These are phyloP conservation scores for Penicillium silybi DNA, from an alignment of 495 filamentous ascomycete genomes.

Conservation along the genomic window DNA sequence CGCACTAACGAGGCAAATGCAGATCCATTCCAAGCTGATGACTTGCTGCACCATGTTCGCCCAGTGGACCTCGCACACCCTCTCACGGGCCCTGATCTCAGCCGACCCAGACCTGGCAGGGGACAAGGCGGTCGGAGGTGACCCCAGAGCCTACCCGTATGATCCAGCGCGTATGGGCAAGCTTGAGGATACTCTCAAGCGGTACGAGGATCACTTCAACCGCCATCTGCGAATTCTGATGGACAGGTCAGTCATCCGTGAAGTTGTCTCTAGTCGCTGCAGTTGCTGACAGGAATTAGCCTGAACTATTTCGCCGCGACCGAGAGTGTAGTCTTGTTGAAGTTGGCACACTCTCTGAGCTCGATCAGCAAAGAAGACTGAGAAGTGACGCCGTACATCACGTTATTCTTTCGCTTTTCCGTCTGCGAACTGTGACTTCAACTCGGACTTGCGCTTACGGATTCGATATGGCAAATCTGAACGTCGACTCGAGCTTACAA, in stretches of 20 bases:
- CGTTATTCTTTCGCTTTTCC: neutral
- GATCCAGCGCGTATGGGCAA: slow-evolving; percentile 69
- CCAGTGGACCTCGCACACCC: slow-evolving; percentile 68
- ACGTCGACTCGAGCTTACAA: neutral
- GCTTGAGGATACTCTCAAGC: slow-evolving; percentile 75
- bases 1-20: slow-evolving; percentile 12
- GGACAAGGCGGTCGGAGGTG: slow-evolving; percentile 29
- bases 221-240: slow-evolving; percentile 86
- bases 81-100: slow-evolving; percentile 73
- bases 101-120: slow-evolving; percentile 69
- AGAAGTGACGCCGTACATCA: slow-evolving; percentile 5
- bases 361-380: slow-evolving; percentile 42
- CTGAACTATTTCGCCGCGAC: slow-evolving; percentile 96
- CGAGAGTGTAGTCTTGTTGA: slow-evolving; percentile 89
- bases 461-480: neutral
- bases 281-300: slow-evolving; percentile 21
- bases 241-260: slow-evolving; percentile 53
- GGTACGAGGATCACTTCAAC: slow-evolving; percentile 90
- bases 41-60: slow-evolving; percentile 91
- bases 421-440: too few relatives aligned
- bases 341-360: slow-evolving; percentile 56
- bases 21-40: slow-evolving; percentile 96
- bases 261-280: neutral
- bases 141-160: slow-evolving; percentile 38
- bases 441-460: neutral